Evolutionary conservation across 768 basidiomycete species (phyloP).

Genomic region (Pleurotus salmoneostramineus): DNA sequence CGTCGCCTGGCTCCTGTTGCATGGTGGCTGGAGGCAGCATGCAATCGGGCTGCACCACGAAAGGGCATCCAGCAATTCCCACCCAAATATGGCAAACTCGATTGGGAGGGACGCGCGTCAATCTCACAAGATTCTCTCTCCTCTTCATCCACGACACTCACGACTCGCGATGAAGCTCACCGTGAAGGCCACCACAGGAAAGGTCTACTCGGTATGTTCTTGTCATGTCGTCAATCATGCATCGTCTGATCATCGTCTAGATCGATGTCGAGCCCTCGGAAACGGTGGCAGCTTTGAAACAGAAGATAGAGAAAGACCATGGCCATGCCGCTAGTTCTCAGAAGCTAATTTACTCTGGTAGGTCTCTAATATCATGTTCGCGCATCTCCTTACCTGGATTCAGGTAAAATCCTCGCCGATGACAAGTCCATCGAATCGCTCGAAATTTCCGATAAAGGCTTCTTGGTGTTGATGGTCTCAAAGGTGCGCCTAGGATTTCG

Average conservation of each 20-base stretch:
- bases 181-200: slow-evolving; percentile 92
- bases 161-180: slow-evolving; percentile 79
- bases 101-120: neutral
- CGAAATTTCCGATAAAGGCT: slow-evolving; percentile 97
- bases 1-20: slow-evolving; percentile 64
- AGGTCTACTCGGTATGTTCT: slow-evolving; percentile 71
- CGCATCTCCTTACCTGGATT: neutral
- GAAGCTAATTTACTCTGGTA: slow-evolving; percentile 95
- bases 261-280: slow-evolving; percentile 76
- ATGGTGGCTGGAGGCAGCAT: slow-evolving; percentile 17
- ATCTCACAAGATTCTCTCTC: slow-evolving; percentile 12
- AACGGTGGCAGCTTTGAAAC: slow-evolving; percentile 76
- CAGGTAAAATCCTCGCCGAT: slow-evolving; percentile 91
- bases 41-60: neutral
- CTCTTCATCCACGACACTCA: slow-evolving; percentile 11
- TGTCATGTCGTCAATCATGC: too few species aligned
- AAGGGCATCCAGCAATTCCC: neutral
- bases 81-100: neutral
- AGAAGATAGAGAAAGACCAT: slow-evolving; percentile 75
- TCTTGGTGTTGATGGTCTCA: slow-evolving; percentile 97
- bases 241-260: slow-evolving; percentile 27
- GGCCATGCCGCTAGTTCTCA: slow-evolving; percentile 71
- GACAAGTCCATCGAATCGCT: slow-evolving; percentile 84
- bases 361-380: slow-evolving; percentile 12
- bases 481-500: slow-evolving; percentile 54